Base-by-base conservation (phyloP, 139 green algal species). In the Auxenochlorella pyrenoidosa region DNA sequence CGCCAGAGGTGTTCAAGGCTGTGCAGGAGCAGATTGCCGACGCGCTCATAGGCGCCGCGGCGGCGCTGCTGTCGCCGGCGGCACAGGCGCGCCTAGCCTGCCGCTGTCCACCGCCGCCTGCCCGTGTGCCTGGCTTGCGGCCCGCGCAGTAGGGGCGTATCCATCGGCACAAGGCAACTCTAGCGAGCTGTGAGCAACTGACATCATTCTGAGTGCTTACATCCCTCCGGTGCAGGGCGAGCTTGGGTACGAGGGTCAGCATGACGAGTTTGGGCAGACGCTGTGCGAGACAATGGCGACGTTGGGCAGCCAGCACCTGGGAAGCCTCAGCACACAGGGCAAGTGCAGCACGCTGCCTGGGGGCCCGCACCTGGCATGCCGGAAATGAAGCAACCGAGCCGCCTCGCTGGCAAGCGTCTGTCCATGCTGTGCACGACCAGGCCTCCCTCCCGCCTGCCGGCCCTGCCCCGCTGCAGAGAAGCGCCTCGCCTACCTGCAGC, bases 211-310 rank as follows among this genome's bases (percentile, higher is more conserved):
- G 47, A 63, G 13, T 63, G 54, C 54, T 24, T 80, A n/a, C 43
- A 5, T 70, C 0, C 30, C 65, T 43, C n/a, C 28, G 30, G 40
- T 51, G 58, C 43, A 79, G 24, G 60, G 65, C 2, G 87, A 95
- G 88, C 90, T 97, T 75, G 91, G 83, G 18, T 93, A 87, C 59
- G 95, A 95, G 54, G 95, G 94, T 38, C 75, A 79, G 30, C 63
- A 89, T 51, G 90, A 95, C 40, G 95, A 96, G 83, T 95, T 96
- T 89, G 95, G 92, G 26, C 72, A 88, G 82, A 85, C 90, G 21
- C 77, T 97, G 63, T 92, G 89, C 34, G 92, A 94, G n/a, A 90
- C 94, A 10, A 85, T 96, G 80, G 89, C 91, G 8, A 80, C 60
- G 21, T 90, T 95, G 83, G 93, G 90, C 15, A 83, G 91, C 59